Percentiles rank a stretch among this genome's conserved stretches.
Evolutionary conservation across 805 yeast genomes (phyloP).

Genomic region (Lipomyces yamadae): DNA sequence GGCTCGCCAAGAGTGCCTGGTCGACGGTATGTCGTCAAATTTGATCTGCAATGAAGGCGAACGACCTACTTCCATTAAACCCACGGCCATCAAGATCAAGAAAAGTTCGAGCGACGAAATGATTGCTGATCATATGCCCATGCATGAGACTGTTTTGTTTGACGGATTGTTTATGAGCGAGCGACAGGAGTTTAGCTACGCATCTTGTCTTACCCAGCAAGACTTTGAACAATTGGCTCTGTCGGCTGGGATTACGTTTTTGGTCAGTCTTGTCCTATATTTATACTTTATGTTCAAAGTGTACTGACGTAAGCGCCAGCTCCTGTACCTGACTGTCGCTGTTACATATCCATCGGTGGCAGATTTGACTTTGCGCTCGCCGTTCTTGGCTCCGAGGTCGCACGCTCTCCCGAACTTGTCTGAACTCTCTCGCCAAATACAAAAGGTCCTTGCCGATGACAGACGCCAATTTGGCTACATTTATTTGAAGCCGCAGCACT

Average conservation of each 20-base stretch:
- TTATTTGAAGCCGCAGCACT: neutral
- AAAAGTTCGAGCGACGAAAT: neutral
- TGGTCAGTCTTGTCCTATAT: neutral
- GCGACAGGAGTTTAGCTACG: slow-evolving; percentile 4
- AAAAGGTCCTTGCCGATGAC: slow-evolving; percentile 14
- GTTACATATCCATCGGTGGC: slow-evolving; percentile 21
- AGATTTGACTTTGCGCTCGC: slow-evolving; percentile 10
- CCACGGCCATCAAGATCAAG: slow-evolving; percentile 7
- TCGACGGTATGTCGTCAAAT: neutral
- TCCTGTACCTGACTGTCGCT: slow-evolving; percentile 21
- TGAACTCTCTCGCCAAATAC: slow-evolving; percentile 21
- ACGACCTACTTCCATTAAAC: neutral
- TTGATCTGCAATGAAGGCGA: neutral
- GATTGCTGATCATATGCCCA: slow-evolving; percentile 1
- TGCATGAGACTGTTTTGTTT: neutral
- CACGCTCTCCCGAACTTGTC: slow-evolving; percentile 16
- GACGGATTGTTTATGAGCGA: neutral
- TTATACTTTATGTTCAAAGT: neutral
- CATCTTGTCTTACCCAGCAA: slow-evolving; percentile 5
- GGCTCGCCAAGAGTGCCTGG: slow-evolving; percentile 10
- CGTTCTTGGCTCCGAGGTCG: slow-evolving; percentile 22
- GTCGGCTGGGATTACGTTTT: slow-evolving; percentile 18
- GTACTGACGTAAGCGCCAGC: neutral
- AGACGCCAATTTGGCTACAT: slow-evolving; percentile 16
- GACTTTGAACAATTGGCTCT: slow-evolving; percentile 21